Conservation (phyloP, 1,139 yeast genomes). For the Candida dubliniensis region DNA sequence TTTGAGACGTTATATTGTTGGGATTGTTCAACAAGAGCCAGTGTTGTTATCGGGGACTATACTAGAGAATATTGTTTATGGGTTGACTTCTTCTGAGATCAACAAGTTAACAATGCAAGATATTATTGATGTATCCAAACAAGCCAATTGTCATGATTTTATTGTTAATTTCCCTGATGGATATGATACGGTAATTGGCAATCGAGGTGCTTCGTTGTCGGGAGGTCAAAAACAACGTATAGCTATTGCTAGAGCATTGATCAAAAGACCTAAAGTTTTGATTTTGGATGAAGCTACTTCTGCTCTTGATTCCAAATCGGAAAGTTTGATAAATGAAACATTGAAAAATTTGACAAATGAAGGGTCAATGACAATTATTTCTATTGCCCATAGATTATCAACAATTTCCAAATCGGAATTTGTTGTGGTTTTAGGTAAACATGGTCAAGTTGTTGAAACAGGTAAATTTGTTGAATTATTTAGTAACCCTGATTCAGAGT, state of each 20-base stretch:
- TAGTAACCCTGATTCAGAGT: constrained; percentile 44
- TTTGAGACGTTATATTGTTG: constrained; percentile 66
- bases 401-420: constrained; percentile 60
- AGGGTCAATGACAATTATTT: constrained; percentile 79
- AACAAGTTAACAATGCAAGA: constrained; percentile 40
- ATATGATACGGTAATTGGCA: constrained; percentile 53
- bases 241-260: constrained; percentile 81
- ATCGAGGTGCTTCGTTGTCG: constrained; percentile 59
- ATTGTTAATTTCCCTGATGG: constrained; percentile 51
- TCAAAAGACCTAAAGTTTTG: constrained; percentile 61
- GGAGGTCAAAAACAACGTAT: constrained; percentile 93
- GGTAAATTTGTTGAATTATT: constrained; percentile 46
- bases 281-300: constrained; percentile 79
- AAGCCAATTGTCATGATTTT: constrained; percentile 59
- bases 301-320: constrained; percentile 75
- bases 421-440: constrained; percentile 57
- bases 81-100: constrained; percentile 58
- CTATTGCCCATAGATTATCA: constrained; percentile 88
- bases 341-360: constrained; percentile 50
- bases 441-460: constrained; percentile 43
- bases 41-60: constrained; percentile 76
- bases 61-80: constrained; percentile 76
- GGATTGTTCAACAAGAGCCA: constrained; percentile 91
- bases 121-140: constrained; percentile 41
- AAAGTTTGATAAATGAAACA: constrained; percentile 62